phyloP scores from a whole-genome alignment of 106 monocot genomes.

The Allium sativum region DNA sequence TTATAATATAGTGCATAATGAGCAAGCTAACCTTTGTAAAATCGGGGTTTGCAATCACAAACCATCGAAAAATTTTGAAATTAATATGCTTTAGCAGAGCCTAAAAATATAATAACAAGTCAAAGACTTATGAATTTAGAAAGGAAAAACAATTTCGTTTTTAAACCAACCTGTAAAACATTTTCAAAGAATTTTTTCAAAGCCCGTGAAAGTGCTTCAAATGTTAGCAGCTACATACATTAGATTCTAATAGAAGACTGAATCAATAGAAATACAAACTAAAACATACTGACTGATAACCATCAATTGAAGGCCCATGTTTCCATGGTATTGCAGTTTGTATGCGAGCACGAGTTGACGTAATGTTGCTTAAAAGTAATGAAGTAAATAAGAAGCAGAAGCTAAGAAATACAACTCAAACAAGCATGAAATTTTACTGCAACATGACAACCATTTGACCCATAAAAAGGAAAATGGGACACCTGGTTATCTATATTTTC shows the following conservation, averaged over 20 bases:
- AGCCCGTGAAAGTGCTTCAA: conserved; percentile 59
- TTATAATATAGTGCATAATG: background rate
- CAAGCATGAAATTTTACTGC: background rate
- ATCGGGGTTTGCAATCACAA: conserved; percentile 91
- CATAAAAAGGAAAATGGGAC: too few relatives aligned
- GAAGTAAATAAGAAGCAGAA: background rate
- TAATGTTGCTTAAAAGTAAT: conserved; percentile 52
- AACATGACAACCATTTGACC: too few relatives aligned
- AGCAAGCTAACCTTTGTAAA: conserved; percentile 72
- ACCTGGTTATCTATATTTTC: too few relatives aligned
- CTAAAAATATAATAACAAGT: conserved; percentile 39
- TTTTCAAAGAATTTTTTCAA: conserved; percentile 94
- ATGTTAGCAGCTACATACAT: too few relatives aligned
- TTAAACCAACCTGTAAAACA: conserved; percentile 70
- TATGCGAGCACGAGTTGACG: conserved; percentile 67
- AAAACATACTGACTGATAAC: conserved; percentile 75
- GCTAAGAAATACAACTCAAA: too few relatives aligned
- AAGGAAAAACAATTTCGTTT: background rate
- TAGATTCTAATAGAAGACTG: too few relatives aligned
- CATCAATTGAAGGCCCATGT: conserved; percentile 93
- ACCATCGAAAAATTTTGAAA: conserved; percentile 82
- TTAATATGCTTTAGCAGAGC: conserved; percentile 82
- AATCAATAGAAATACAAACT: too few relatives aligned
- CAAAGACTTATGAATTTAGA: background rate
- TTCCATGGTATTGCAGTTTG: conserved; percentile 93